These are phyloP conservation scores for Cercospora nicotianae DNA, from an alignment of 2,329 filamentous ascomycete species.

Conservation along the genomic window DNA sequence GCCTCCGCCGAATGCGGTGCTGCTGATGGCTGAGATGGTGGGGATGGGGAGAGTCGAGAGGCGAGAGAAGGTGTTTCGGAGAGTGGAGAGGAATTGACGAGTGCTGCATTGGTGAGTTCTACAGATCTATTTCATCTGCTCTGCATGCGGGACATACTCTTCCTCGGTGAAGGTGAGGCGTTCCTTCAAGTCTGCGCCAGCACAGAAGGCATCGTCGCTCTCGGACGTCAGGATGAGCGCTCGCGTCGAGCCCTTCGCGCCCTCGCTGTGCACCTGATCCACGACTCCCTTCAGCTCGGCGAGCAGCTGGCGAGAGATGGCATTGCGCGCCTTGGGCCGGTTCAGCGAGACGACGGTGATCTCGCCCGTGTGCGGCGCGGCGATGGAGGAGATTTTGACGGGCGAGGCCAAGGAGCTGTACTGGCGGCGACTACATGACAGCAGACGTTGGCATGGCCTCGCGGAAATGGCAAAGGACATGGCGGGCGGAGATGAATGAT, in stretches of 20 bases:
- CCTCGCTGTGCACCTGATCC: constrained; percentile 64
- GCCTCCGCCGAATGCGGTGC: constrained; percentile 84
- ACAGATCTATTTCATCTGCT: not conserved
- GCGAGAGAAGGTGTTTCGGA: constrained; percentile 72
- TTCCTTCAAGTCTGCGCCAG: constrained; percentile 93
- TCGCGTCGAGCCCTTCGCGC: constrained; percentile 62
- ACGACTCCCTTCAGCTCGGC: constrained; percentile 70
- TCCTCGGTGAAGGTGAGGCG: constrained; percentile 71
- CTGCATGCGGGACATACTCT: constrained; percentile 59
- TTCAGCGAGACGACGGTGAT: constrained; percentile 89
- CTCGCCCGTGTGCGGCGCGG: constrained; percentile 75
- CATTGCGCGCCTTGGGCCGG: constrained; percentile 81
- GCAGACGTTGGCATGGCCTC: not conserved
- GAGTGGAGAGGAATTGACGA: constrained; percentile 70
- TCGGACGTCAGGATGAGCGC: constrained; percentile 82
- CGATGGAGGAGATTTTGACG: constrained; percentile 71
- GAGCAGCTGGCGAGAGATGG: constrained; percentile 79
- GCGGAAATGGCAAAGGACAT: not conserved
- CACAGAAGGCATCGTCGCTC: constrained; percentile 85
- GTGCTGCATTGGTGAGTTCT: constrained; percentile 58
- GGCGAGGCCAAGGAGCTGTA: constrained; percentile 31
- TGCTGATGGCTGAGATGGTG: constrained; percentile 84
- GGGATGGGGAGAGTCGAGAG: constrained; percentile 79
- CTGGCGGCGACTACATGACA: not conserved
- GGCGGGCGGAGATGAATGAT: not conserved